Conservation (phyloP, 345 rosid genomes). For the Moringa oleifera region DNA sequence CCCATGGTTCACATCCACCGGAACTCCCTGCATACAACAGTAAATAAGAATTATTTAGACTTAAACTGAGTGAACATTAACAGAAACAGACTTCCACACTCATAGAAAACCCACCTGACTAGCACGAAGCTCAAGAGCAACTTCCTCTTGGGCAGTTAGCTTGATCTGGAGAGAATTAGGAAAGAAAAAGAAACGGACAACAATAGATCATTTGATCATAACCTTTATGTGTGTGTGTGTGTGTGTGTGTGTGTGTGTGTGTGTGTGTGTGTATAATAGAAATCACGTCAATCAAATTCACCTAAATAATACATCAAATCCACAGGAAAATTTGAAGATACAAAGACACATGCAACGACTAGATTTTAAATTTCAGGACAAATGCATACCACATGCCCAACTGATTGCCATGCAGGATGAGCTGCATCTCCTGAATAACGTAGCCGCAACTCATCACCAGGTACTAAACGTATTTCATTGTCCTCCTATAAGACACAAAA, state of each 20-base stretch:
- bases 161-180: slow-evolving; percentile 68
- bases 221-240: too few species aligned
- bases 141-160: slow-evolving; percentile 97
- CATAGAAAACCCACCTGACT: slow-evolving; percentile 62
- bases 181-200: too few species aligned
- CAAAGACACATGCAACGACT: slow-evolving; percentile 2
- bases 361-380: slow-evolving; percentile 14
- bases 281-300: too few species aligned
- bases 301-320: neutral
- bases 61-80: too few species aligned
- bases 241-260: too few species aligned
- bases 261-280: too few species aligned
- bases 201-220: too few species aligned
- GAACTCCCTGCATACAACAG: slow-evolving; percentile 70
- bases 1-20: slow-evolving; percentile 90
- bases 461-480: slow-evolving; percentile 93
- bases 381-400: slow-evolving; percentile 91
- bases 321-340: neutral
- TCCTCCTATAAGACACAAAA: slow-evolving; percentile 61
- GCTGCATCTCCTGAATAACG: slow-evolving; percentile 97
- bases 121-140: slow-evolving; percentile 98
- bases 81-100: too few species aligned
- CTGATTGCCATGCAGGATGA: slow-evolving; percentile 99
- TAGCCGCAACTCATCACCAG: slow-evolving; percentile 93
- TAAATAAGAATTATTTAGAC: too few species aligned